These are phyloP conservation scores for Abelmoschus esculentus DNA, from an alignment of 345 rosid genomes.

Conservation along the genomic window DNA sequence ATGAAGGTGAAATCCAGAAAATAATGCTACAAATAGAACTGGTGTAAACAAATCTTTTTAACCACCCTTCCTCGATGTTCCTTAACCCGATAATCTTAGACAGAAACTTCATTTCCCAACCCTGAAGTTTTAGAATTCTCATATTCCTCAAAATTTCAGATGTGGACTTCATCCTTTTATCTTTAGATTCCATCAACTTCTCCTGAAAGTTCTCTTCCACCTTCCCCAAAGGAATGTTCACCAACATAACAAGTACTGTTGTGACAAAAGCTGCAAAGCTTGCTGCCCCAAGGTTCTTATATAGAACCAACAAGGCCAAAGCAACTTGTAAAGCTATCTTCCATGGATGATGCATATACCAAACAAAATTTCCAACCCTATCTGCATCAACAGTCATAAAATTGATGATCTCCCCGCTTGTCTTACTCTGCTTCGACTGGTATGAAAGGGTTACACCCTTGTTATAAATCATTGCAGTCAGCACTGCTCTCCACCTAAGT, in stretches of 20 bases:
- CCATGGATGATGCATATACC: slow-evolving; percentile 58
- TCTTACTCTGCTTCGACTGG: slow-evolving; percentile 36
- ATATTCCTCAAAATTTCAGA: slow-evolving; percentile 59
- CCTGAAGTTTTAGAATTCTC: slow-evolving; percentile 72
- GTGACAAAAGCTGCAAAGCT: slow-evolving; percentile 41
- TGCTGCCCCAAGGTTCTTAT: slow-evolving; percentile 47
- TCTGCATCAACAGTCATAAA: slow-evolving; percentile 54
- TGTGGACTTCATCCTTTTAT: slow-evolving; percentile 48
- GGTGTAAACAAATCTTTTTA: slow-evolving; percentile 32
- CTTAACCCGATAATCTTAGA: slow-evolving; percentile 31
- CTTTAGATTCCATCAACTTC: slow-evolving; percentile 49
- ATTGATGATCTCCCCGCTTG: slow-evolving; percentile 64
- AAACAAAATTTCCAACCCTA: slow-evolving; percentile 37
- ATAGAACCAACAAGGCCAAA: slow-evolving; percentile 44
- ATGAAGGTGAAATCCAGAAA: slow-evolving; percentile 47
- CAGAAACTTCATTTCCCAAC: slow-evolving; percentile 68
- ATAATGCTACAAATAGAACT: slow-evolving; percentile 21
- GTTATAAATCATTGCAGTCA: slow-evolving; percentile 39
- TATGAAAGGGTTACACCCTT: slow-evolving; percentile 50
- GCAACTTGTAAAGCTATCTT: slow-evolving; percentile 35
- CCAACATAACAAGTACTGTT: slow-evolving; percentile 37
- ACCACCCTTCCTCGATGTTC: slow-evolving; percentile 44
- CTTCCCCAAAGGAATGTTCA: slow-evolving; percentile 43
- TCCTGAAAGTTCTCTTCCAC: slow-evolving; percentile 41
- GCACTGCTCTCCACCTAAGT: slow-evolving; percentile 37